Conservation (phyloP, 768 basidiomycete species). For the Pulveroboletus sp. region DNA sequence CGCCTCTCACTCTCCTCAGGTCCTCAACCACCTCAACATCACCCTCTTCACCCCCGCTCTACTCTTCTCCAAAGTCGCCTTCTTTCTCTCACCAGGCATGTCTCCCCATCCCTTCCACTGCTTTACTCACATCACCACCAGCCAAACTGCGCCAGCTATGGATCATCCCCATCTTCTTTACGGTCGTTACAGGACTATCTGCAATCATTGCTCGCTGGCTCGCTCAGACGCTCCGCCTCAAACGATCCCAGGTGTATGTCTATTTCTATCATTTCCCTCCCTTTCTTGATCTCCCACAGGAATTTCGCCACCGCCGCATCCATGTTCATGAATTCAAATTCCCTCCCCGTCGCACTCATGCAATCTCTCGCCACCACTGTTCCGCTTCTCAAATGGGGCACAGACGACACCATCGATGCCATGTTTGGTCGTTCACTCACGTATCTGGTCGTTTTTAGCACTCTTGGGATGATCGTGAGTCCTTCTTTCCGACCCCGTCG, state of each 20-base stretch:
- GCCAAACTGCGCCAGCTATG: constrained; percentile 79
- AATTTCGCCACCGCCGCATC: constrained; percentile 77
- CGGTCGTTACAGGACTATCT: constrained; percentile 68
- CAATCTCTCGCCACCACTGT: constrained; percentile 84
- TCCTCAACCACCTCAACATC: constrained; percentile 79
- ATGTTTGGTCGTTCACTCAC: constrained; percentile 91
- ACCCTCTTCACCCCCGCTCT: constrained; percentile 86
- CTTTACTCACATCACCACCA: constrained; percentile 21
- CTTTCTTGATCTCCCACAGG: constrained; percentile 32
- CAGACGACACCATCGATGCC: constrained; percentile 74
- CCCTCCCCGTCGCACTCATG: constrained; percentile 92
- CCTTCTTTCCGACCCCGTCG: neutral
- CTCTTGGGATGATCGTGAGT: constrained; percentile 91
- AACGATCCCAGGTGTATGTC: constrained; percentile 70
- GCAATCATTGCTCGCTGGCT: constrained; percentile 64
- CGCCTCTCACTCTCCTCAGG: constrained; percentile 36
- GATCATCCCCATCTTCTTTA: constrained; percentile 84
- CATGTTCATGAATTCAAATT: constrained; percentile 95
- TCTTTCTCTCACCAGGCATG: constrained; percentile 77
- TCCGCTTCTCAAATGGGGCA: constrained; percentile 74
- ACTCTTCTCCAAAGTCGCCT: constrained; percentile 93
- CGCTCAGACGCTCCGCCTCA: constrained; percentile 61
- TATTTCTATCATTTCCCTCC: neutral
- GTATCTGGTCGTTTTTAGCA: constrained; percentile 89
- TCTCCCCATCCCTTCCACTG: neutral